Base-by-base conservation (phyloP, 345 rosid genomes). In the Rhizophora apiculata region DNA sequence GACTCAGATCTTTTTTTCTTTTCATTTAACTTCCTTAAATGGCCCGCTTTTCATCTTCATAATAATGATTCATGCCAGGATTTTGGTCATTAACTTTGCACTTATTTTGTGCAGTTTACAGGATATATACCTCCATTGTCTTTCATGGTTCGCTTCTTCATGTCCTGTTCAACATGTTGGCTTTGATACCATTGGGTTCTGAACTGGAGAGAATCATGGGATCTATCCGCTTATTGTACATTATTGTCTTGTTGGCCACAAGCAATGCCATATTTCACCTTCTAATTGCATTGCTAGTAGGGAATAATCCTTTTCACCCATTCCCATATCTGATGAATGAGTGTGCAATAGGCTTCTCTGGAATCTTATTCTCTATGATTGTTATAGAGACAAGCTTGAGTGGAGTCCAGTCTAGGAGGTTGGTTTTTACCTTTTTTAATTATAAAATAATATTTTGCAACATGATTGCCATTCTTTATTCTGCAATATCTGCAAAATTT, bases 151-250 rank as follows among this genome's bases (percentile, higher is more conserved):
- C 99, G 4, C 62, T 95, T 78, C 88, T 95, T 78, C 98, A 95
- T 79, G 91, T 92, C 71, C 57, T 89, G 51, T 92, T 95, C 88
- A 95, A 95, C 88, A 95, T 95, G 92, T 63, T 95, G 90, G 96
- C 99, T 48, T 81, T 92, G 88, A 89, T 92, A 72, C 99, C 98
- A 76, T 78, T 92, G 88, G 96, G 98, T 58, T 88, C 98, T 15
- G 98, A 92, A 79, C 79, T 95, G 72, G 99, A 95, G 90, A 90
- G 96, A 74, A 87, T 95, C 74, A 90, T 90, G 97, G 99, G 99
- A 74, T 95, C 99, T 62, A 71, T 95, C 65, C 92, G 96, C 57
- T 74, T 90, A 80, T 78, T 87, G 39, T 92, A 85, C 89, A 75
- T 85, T 37, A 86, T 84, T 55, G 64, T 88, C 72, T 78, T 95